Evolutionary conservation across 2,329 filamentous ascomycete genomes (phyloP).

Genomic region (Aspergillus jensenii): DNA sequence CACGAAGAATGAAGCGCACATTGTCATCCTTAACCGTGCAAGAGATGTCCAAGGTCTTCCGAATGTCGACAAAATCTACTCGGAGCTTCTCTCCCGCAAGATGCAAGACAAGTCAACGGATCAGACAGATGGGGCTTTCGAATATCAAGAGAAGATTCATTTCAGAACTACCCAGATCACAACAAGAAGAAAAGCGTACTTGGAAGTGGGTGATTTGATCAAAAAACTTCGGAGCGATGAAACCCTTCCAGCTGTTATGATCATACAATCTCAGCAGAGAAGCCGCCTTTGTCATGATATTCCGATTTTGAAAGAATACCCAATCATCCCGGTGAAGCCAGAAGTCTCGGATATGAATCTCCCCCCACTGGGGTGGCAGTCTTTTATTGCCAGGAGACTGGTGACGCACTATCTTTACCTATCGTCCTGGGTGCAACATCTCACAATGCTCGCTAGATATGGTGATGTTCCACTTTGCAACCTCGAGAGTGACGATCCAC

Average conservation of each 20-base stretch:
- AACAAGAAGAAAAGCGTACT: slow-evolving; percentile 81
- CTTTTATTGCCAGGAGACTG: slow-evolving; percentile 79
- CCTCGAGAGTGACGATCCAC: slow-evolving; percentile 87
- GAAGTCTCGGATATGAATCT: slow-evolving; percentile 83
- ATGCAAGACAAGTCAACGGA: slow-evolving; percentile 67
- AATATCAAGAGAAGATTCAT: slow-evolving; percentile 80
- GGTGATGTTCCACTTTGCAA: slow-evolving; percentile 96
- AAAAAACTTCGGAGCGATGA: slow-evolving; percentile 91
- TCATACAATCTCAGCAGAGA: slow-evolving; percentile 86
- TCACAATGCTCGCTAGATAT: slow-evolving; percentile 84
- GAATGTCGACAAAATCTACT: slow-evolving; percentile 86
- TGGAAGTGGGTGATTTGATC: slow-evolving; percentile 83
- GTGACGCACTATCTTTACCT: slow-evolving; percentile 89
- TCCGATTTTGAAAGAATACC: slow-evolving; percentile 78
- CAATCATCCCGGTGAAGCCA: slow-evolving; percentile 75
- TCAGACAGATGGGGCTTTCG: slow-evolving; percentile 76
- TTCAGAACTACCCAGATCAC: slow-evolving; percentile 89
- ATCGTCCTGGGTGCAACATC: slow-evolving; percentile 87
- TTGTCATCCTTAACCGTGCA: slow-evolving; percentile 82
- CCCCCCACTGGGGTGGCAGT: slow-evolving; percentile 91
- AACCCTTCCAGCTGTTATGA: slow-evolving; percentile 73
- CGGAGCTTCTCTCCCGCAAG: slow-evolving; percentile 66
- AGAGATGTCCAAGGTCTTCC: slow-evolving; percentile 83
- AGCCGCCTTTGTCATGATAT: slow-evolving; percentile 81
- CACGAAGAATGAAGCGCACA: slow-evolving; percentile 72